A percentile compares a stretch with the other conserved stretches of the same genome.
These are phyloP conservation scores for Puccinia polysora DNA, from an alignment of 1,284 basidiomycete genomes.

Conservation along the genomic window DNA sequence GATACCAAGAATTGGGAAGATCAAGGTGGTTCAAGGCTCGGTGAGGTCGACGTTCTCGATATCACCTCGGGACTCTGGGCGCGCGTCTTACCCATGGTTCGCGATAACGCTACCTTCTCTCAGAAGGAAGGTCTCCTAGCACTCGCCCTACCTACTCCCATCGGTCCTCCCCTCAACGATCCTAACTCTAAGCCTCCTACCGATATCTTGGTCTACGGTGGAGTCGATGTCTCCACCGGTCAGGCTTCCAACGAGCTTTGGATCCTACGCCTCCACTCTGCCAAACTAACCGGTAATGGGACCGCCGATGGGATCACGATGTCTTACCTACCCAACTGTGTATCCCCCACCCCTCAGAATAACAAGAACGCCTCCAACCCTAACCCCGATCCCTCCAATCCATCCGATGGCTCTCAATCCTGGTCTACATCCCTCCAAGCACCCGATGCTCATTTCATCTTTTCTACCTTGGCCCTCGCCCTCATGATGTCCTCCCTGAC, in stretches of 20 bases:
- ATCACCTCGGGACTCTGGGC: conserved; percentile 65
- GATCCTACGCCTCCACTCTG: conserved; percentile 67
- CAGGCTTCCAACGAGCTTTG: conserved; percentile 68
- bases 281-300: conserved; percentile 55
- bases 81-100: conserved; percentile 66
- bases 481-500: conserved; percentile 14
- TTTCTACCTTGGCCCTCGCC: conserved; percentile 12
- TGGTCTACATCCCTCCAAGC: not conserved
- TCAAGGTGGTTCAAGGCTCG: conserved; percentile 59
- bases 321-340: conserved; percentile 25
- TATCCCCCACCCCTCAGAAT: conserved; percentile 26
- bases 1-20: conserved; percentile 65
- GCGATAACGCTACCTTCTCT: conserved; percentile 59
- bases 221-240: conserved; percentile 61
- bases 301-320: conserved; percentile 17
- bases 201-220: conserved; percentile 73
- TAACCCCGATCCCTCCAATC: not conserved
- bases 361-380: not conserved
- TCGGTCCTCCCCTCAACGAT: conserved; percentile 58
- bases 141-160: conserved; percentile 60
- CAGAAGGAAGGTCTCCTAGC: conserved; percentile 65
- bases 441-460: conserved; percentile 6
- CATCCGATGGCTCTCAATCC: not conserved
- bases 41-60: conserved; percentile 69
- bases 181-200: conserved; percentile 57